Evolutionary conservation across 345 rosid species (phyloP), one percentile per base, ranked within the genome.

Genomic region (Eucalyptus viminalis): DNA sequence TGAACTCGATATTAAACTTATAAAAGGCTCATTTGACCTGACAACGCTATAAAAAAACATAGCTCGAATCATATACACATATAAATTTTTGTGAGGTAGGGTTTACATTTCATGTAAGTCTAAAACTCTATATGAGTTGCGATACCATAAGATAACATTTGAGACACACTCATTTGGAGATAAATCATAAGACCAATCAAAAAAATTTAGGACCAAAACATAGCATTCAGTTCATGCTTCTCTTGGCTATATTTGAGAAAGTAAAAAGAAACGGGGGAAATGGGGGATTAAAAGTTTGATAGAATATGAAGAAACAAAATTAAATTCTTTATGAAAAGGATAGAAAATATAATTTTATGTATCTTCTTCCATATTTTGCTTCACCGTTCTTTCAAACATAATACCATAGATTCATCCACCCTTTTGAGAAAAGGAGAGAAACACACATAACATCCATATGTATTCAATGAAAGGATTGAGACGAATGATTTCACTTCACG

Each of bases 11-110:
- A n/a, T 14, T 65, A 65, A 29, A 29, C 9, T 62, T 62, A 62
- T 62, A 29, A 27, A 13, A 62, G 3, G 3, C 14, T 62, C 9
- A 1, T 62, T 62, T 4, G 17, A 29, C 5, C 1, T 0, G 2
- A 4, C 17, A 62, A 62, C 9, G 14, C 2, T 62, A 14, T 29
- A 6, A 29, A 27, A 27, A 62, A 14, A 29, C 0, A 13, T 62
- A 29, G 7, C 17, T 29, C 9, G 1, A 62, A 62, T 62, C 1
- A 29, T 1, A 62, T 62, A 62, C 16, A 8, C 34, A 27, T 25
- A 25, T 62, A 62, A 62, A 29, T n/a, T 60, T 60, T 60, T 60
- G 67, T 60, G 67, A n/a, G 16, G 4, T 62, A 1, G 34, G 69
- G 14, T 6, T 62, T 62, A 62, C 69, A 29, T 62, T 14, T 62